Evolutionary conservation across 2,329 filamentous ascomycete genomes (phyloP).

Genomic region (Botryosphaeria dothidea): DNA sequence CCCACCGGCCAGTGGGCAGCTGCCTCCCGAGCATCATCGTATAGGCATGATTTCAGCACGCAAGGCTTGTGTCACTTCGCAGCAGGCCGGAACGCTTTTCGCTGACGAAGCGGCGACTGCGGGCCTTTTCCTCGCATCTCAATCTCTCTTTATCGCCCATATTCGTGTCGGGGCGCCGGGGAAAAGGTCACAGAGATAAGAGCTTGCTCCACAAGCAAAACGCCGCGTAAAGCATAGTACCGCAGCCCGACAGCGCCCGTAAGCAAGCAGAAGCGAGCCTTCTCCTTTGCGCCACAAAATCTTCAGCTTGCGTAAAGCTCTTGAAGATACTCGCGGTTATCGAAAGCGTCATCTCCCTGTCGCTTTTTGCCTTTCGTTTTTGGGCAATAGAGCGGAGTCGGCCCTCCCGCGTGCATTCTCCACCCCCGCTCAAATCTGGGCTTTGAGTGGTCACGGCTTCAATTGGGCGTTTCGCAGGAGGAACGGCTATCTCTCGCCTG

Average conservation of each 20-base stretch:
- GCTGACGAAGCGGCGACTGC: neutral
- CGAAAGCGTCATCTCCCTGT: neutral
- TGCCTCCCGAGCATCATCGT: neutral
- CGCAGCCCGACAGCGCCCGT: neutral
- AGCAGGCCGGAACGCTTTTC: neutral
- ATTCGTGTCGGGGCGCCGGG: neutral
- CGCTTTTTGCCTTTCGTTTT: neutral
- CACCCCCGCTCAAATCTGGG: neutral
- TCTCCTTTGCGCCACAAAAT: neutral
- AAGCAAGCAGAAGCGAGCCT: neutral
- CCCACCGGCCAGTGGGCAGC: neutral
- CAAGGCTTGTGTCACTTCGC: neutral
- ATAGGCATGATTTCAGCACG: no score
- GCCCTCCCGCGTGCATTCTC: neutral
- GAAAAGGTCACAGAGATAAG: neutral
- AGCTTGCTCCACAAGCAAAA: neutral
- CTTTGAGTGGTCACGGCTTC: neutral
- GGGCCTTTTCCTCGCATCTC: neutral
- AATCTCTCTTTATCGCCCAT: constrained; percentile 1
- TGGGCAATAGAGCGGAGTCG: neutral
- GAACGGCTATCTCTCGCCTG: constrained; percentile 16
- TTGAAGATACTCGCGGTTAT: neutral
- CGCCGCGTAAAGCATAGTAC: neutral
- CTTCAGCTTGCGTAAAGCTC: neutral
- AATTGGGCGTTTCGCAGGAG: neutral